phyloP scores from a whole-genome alignment of 2,329 filamentous ascomycete species.

The Trichoderma sp. region DNA sequence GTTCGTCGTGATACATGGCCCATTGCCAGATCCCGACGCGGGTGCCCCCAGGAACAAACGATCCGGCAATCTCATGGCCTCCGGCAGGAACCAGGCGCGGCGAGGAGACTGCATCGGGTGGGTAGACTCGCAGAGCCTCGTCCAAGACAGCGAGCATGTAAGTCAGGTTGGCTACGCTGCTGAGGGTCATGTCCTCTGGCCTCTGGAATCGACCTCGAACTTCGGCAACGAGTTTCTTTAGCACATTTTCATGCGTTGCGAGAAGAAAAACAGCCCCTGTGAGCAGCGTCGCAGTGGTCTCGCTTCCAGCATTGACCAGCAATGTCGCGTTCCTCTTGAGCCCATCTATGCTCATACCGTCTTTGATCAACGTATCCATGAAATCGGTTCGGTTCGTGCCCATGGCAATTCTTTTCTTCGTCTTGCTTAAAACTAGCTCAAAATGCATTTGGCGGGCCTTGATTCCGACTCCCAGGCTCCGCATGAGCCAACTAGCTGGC shows the following conservation, averaged over 20 bases:
- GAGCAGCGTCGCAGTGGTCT: slow-evolving; percentile 36
- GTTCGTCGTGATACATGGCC: slow-evolving; percentile 42
- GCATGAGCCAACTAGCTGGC: background rate
- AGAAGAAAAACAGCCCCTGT: slow-evolving; percentile 34
- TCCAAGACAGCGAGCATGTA: slow-evolving; percentile 41
- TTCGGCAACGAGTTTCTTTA: slow-evolving; percentile 41
- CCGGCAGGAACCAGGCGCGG: slow-evolving; percentile 36
- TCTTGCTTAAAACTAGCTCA: background rate
- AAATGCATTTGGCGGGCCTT: background rate
- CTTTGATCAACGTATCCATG: background rate
- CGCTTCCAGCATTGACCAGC: slow-evolving; percentile 34
- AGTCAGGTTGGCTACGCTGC: slow-evolving; percentile 8
- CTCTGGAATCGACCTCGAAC: slow-evolving; percentile 15
- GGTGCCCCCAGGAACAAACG: slow-evolving; percentile 40
- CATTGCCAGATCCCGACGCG: slow-evolving; percentile 46
- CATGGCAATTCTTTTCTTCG: background rate
- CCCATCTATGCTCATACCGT: slow-evolving; percentile 7
- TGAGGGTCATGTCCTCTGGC: slow-evolving; percentile 16
- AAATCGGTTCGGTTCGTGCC: background rate
- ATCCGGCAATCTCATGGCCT: slow-evolving; percentile 34
- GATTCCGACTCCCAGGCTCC: background rate
- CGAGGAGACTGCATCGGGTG: slow-evolving; percentile 30
- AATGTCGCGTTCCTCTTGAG: slow-evolving; percentile 29
- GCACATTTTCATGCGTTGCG: slow-evolving; percentile 33
- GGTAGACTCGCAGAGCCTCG: slow-evolving; percentile 45